phyloP scores from a whole-genome alignment of 306 rosid genomes.

The Prinsepia uniflora region DNA sequence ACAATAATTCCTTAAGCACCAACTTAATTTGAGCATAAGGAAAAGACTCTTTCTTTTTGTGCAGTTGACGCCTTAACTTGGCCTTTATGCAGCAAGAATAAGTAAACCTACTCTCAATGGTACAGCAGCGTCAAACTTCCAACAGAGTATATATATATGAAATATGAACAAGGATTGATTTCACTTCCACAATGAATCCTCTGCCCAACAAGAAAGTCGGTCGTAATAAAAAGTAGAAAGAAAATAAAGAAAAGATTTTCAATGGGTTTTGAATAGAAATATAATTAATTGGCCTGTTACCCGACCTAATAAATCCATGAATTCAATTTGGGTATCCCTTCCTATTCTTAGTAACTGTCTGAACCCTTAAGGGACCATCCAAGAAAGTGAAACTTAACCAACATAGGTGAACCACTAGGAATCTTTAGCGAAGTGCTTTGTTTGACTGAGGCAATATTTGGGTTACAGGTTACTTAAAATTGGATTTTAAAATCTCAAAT shows the following conservation, averaged over 20 bases:
- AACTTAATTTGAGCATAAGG: background rate
- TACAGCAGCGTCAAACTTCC: background rate
- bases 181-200: too few species aligned
- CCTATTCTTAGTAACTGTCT: too few species aligned
- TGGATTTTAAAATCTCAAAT: background rate
- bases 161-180: too few species aligned
- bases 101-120: background rate
- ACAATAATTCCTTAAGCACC: background rate
- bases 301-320: too few species aligned
- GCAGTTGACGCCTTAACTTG: background rate
- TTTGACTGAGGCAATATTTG: background rate
- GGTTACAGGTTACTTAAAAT: background rate
- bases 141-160: background rate
- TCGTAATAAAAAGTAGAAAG: too few species aligned
- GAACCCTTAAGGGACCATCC: background rate
- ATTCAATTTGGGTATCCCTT: too few species aligned
- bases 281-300: too few species aligned
- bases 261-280: too few species aligned
- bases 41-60: background rate
- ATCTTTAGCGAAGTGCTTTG: too few species aligned
- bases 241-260: too few species aligned
- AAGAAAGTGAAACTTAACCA: background rate
- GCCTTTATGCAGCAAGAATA: background rate
- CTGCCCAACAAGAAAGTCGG: too few species aligned
- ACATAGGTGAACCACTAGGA: too few species aligned